Base-by-base conservation (phyloP, 2,329 filamentous ascomycete genomes). In the Pseudohalonectria lignicola region DNA sequence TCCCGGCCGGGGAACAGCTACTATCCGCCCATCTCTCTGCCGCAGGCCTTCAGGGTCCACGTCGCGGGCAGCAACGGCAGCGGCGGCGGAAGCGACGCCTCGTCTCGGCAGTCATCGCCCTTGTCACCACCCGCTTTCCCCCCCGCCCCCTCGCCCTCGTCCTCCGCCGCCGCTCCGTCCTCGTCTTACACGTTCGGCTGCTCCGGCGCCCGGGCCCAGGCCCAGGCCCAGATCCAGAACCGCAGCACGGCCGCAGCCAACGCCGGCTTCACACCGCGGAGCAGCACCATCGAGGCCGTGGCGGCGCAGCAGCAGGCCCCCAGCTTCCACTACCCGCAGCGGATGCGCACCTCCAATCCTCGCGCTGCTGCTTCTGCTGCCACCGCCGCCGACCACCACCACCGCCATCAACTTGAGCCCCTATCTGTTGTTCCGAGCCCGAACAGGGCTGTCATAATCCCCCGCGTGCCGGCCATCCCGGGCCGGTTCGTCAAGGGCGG, bases 261-360 rank as follows among this genome's bases (percentile, higher is more conserved):
- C 17, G 20, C 31, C 18, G 19, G 20, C 41, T 31, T 16, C 11
- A 31, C 34, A 2, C 33, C 32, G 10, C 32, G 45, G 4, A 45
- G 46, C 25, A 15, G 18, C n/a, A 25, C 3, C 13, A 34, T 43
- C 16, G 40, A 36, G 6, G 44, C 40, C n/a, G 38, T 42, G 11
- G 41, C 34, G 4, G 41, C 44, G 15, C n/a, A n/a, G n/a, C n/a
- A n/a, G n/a, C n/a, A n/a, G n/a, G n/a, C n/a, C n/a, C 46, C 49
- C 17, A 52, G 49, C 37, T 56, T 54, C 44, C 53, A 57, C 44
- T 55, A 54, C 33, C 53, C 50, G 7, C 49, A 50, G 36, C 48
- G 51, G 12, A 33, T 47, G 41, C 49, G 48, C 32, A 20, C 9
- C 28, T n/a, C n/a, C n/a, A n/a, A n/a, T n/a, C n/a, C n/a, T n/a